These are phyloP conservation scores for Sanghuangporus weigelae DNA, from an alignment of 1,284 basidiomycete species.

Conservation along the genomic window DNA sequence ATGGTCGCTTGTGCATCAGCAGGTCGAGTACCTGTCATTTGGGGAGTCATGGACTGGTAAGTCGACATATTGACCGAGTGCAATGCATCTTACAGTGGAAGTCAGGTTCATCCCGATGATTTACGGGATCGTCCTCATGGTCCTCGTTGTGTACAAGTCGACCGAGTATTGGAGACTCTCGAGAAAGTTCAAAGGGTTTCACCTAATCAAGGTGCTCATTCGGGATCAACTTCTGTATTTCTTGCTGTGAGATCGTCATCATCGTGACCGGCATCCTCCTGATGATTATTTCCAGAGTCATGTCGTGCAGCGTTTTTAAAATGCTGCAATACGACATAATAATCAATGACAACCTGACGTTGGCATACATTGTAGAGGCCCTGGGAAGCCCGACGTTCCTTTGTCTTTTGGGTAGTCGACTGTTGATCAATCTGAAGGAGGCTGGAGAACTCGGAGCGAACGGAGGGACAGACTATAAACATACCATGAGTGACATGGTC, in stretches of 20 bases:
- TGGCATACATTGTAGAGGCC: not conserved
- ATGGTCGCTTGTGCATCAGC: not conserved
- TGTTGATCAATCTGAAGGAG: slow-evolving; percentile 9
- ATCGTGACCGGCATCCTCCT: not conserved
- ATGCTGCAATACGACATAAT: not conserved
- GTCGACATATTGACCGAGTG: not conserved
- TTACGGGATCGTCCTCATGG: slow-evolving; percentile 3
- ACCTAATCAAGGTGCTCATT: slow-evolving; percentile 5
- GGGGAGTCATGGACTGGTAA: not conserved
- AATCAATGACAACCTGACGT: not conserved
- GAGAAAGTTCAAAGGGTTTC: not conserved
- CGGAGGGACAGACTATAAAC: not conserved
- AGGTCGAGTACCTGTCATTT: not conserved
- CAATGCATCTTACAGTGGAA: not conserved
- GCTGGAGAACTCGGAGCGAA: slow-evolving; percentile 5
- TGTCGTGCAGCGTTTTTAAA: not conserved
- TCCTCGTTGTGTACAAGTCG: not conserved
- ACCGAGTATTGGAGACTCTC: slow-evolving; percentile 1
- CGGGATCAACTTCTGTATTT: slow-evolving; percentile 8
- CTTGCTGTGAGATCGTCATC: not conserved
- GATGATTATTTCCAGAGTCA: not conserved
- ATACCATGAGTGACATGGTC: not conserved
- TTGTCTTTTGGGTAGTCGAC: slow-evolving; percentile 1
- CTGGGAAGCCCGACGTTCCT: slow-evolving; percentile 4
- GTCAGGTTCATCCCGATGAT: not conserved